Evolutionary conservation across 2,329 filamentous ascomycete genomes (phyloP), one percentile per base, ranked within the genome.

Genomic region (Curvularia hawaiiensis): DNA sequence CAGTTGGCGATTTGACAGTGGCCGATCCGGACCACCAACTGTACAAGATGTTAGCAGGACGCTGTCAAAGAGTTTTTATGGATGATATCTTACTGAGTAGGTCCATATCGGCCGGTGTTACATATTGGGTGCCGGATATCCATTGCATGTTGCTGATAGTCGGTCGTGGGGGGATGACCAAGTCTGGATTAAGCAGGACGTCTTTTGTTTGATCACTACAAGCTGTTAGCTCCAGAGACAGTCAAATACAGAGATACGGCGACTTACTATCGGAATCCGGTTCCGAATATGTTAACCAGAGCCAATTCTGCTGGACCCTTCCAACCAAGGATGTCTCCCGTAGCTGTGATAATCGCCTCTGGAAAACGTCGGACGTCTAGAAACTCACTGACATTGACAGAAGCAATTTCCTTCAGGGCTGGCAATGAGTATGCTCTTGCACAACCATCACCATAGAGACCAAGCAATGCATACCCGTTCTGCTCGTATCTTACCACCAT

Each of bases 141-240:
- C 95, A 99, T 77, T 98, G 92, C 38, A 99, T 78, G 69, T 96
- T 97, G 20, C 91, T 96, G 59, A 99, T 99, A 0, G 92, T 97
- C 1, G 95, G 95, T 2, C 95, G 87, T 12, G 91, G 84, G 2
- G 93, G 94, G 22, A 90, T 84, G 16, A 84, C 72, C 0, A 91
- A 84, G 56, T 90, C 83, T 0, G 90, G 88, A 72, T 98, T 97
- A 76, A 91, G 86, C 3, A 99, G 82, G 8, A 82, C 86, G 72
- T 97, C 93, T n/a, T 85, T 79, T 16, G 80, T 79, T 43, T 72
- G 77, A n/a, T 76, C 74, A 52, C 81, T 83, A 57, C 35, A 33
- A 12, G 4, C 26, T 39, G 44, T 71, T 49, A 68, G 57, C 38
- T 56, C 35, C 30, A 2, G 20, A 24, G 8, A 50, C 22, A 6